A percentile compares a stretch with the other conserved stretches of the same genome.
These are phyloP conservation scores for Zygotorulaspora danielsina DNA, from an alignment of 805 yeast genomes.

Conservation along the genomic window DNA sequence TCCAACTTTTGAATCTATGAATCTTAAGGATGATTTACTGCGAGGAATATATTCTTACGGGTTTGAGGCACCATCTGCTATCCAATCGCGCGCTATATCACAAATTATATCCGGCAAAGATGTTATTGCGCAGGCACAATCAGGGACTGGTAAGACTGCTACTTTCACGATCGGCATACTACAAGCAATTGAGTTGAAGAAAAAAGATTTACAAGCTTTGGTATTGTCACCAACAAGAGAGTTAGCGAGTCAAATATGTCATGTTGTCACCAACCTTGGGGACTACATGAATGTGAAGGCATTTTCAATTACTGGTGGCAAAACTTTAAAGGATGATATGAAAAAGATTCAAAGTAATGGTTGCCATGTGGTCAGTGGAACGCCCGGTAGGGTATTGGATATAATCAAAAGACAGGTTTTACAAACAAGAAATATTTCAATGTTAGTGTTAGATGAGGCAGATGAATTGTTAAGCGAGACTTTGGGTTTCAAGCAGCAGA, in stretches of 20 bases:
- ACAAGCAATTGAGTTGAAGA: constrained; percentile 72
- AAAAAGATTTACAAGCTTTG: constrained; percentile 79
- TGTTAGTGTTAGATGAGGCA: constrained; percentile 93
- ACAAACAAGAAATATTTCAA: constrained; percentile 70
- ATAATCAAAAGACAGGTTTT: constrained; percentile 81
- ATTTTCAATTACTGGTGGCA: constrained; percentile 94
- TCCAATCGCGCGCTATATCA: constrained; percentile 92
- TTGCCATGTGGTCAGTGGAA: constrained; percentile 90
- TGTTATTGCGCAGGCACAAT: constrained; percentile 96
- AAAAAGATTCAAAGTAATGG: constrained; percentile 66
- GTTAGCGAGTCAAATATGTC: constrained; percentile 87
- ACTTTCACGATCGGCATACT: constrained; percentile 95
- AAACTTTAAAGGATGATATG: constrained; percentile 74
- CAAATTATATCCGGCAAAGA: constrained; percentile 93
- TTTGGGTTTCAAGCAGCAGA: constrained; percentile 92
- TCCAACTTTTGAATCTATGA: constrained; percentile 68
- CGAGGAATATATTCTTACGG: constrained; percentile 80
- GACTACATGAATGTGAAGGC: constrained; percentile 80
- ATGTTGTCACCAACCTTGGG: constrained; percentile 81
- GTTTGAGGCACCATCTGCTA: constrained; percentile 93
- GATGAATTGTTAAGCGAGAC: constrained; percentile 85
- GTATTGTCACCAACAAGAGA: constrained; percentile 95
- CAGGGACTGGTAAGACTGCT: constrained; percentile 99
- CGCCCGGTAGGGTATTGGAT: constrained; percentile 94
- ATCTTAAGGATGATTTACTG: constrained; percentile 56